phyloP scores from a whole-genome alignment of 2,329 filamentous ascomycete species.

The Pestalotiopsis sp. region DNA sequence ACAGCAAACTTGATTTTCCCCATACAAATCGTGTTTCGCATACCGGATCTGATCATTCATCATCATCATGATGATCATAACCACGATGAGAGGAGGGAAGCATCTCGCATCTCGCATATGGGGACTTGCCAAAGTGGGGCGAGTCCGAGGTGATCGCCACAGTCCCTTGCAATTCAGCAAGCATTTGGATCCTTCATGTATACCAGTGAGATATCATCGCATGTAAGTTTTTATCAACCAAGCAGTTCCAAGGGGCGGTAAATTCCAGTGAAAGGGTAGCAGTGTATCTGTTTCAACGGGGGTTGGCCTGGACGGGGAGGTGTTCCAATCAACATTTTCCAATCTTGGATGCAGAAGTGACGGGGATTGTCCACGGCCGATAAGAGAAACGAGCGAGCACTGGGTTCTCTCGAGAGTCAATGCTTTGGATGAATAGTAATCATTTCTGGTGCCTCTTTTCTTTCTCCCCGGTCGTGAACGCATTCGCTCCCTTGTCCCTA shows the following conservation, averaged over 20 bases:
- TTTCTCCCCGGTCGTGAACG: neutral
- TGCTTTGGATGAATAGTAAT: neutral
- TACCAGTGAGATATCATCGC: neutral
- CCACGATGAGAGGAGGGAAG: neutral
- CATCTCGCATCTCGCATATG: neutral
- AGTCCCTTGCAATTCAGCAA: neutral
- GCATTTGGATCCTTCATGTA: neutral
- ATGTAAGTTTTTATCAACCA: neutral
- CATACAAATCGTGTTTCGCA: neutral
- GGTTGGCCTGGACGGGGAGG: neutral
- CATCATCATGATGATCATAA: neutral
- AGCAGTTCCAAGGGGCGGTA: neutral
- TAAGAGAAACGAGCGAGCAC: neutral
- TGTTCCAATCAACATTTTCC: neutral
- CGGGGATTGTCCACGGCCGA: neutral
- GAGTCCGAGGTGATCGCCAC: neutral
- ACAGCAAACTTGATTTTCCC: neutral
- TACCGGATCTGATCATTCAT: neutral
- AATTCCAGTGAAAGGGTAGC: neutral
- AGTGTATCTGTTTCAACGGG: neutral
- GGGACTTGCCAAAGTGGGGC: neutral
- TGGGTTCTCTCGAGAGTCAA: neutral
- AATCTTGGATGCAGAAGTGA: neutral
- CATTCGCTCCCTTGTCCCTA: neutral
- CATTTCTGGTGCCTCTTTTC: neutral